Percentiles rank a stretch among this genome's conserved stretches.
phyloP scores from a whole-genome alignment of 1,284 basidiomycete genomes.

The Phellinidium pouzarii region DNA sequence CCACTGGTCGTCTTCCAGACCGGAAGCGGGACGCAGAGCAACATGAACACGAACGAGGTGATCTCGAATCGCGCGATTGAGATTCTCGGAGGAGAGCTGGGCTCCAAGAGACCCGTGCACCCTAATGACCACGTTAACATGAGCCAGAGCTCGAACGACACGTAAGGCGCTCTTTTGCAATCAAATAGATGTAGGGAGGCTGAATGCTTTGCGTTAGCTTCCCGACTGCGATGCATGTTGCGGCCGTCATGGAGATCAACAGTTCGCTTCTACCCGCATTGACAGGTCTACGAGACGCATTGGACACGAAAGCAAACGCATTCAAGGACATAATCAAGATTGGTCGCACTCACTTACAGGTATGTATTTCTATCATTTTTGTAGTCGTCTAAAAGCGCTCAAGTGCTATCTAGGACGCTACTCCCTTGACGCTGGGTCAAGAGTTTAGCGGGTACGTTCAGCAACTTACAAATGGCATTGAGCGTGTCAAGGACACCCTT shows the following conservation, averaged over 20 bases:
- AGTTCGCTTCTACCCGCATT: constrained; percentile 82
- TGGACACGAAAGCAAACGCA: constrained; percentile 74
- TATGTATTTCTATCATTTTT: constrained; percentile 27
- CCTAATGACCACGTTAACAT: constrained; percentile 99
- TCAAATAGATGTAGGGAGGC: background rate
- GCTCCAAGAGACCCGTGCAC: constrained; percentile 96
- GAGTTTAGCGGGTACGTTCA: constrained; percentile 99
- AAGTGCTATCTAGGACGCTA: constrained; percentile 88
- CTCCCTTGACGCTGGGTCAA: constrained; percentile 95
- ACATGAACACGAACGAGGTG: constrained; percentile 99
- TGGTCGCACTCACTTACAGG: constrained; percentile 92
- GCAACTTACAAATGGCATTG: constrained; percentile 89
- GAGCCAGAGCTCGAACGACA: constrained; percentile 99
- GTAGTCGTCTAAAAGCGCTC: background rate
- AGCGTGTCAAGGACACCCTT: constrained; percentile 75
- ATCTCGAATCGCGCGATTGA: constrained; percentile 99
- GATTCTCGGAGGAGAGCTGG: constrained; percentile 90
- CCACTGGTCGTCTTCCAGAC: constrained; percentile 99
- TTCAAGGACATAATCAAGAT: constrained; percentile 97
- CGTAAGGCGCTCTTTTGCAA: constrained; percentile 43
- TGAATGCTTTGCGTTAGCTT: constrained; percentile 49
- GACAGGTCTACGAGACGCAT: constrained; percentile 74
- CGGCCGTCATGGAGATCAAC: constrained; percentile 87
- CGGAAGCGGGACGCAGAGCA: constrained; percentile 97
- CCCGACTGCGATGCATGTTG: constrained; percentile 99